phyloP scores from a whole-genome alignment of 2,329 filamentous ascomycete genomes.

The Mycocentrospora acerina region DNA sequence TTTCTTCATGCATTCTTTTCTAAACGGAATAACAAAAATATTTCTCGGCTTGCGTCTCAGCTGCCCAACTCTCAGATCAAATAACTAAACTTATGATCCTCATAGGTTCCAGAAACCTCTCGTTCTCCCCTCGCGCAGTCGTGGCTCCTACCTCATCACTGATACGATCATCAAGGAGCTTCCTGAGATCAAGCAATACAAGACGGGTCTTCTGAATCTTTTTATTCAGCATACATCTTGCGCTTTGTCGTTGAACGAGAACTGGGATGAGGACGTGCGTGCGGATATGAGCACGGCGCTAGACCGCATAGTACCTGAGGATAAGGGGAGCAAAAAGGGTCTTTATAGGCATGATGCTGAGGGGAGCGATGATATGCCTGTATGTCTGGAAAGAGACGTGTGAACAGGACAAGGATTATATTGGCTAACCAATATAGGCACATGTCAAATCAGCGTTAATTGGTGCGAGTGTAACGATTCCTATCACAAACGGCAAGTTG shows the following conservation, averaged over 20 bases:
- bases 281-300: slow-evolving; percentile 92
- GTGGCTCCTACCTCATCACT: slow-evolving; percentile 89
- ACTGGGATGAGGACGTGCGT: slow-evolving; percentile 82
- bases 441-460: slow-evolving; percentile 92
- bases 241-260: slow-evolving; percentile 90
- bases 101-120: slow-evolving; percentile 75
- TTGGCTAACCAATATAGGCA: slow-evolving; percentile 54
- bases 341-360: slow-evolving; percentile 87
- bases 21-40: too few species aligned
- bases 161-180: slow-evolving; percentile 69
- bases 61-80: too few species aligned
- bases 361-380: slow-evolving; percentile 91
- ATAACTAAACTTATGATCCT: slow-evolving; percentile 1
- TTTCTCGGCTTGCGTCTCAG: too few species aligned
- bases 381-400: slow-evolving; percentile 42
- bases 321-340: slow-evolving; percentile 49
- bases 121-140: slow-evolving; percentile 71
- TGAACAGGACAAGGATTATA: not conserved
- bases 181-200: slow-evolving; percentile 80
- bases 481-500: slow-evolving; percentile 82
- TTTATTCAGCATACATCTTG: slow-evolving; percentile 96
- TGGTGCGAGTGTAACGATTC: slow-evolving; percentile 85
- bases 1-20: too few species aligned
- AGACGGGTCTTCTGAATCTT: slow-evolving; percentile 71
- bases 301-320: slow-evolving; percentile 85